Percentiles rank a stretch among this genome's conserved stretches.
These are phyloP conservation scores for Exserohilum rostratum DNA, from an alignment of 2,329 filamentous ascomycete species.

Conservation along the genomic window DNA sequence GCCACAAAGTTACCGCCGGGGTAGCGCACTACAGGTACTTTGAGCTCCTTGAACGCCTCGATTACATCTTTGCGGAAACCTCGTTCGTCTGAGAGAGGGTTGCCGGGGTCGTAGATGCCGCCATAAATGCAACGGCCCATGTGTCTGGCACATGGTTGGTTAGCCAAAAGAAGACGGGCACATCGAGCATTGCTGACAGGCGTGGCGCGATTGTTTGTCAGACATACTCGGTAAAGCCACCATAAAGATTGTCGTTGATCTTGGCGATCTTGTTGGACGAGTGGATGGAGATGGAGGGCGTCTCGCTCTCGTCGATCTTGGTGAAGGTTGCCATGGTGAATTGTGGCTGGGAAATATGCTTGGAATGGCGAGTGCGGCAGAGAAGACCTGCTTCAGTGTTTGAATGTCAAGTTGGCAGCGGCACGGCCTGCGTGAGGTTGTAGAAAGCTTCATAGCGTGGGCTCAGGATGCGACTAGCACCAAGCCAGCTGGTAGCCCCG, in stretches of 20 bases:
- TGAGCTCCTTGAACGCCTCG: conserved; percentile 72
- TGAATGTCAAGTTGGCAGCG: conserved; percentile 6
- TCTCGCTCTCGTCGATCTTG: conserved; percentile 65
- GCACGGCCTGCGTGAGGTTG: conserved; percentile 14
- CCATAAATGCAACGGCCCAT: conserved; percentile 91
- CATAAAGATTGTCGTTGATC: conserved; percentile 82
- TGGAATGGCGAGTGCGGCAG: not conserved
- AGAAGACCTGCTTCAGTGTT: not conserved
- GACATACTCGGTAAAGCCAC: conserved; percentile 79
- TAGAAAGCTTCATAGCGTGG: conserved; percentile 16
- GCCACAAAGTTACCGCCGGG: conserved; percentile 85
- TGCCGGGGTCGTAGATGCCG: conserved; percentile 80
- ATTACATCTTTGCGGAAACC: conserved; percentile 83
- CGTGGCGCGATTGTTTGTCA: conserved; percentile 9
- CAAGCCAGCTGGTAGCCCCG: conserved; percentile 7
- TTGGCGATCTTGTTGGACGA: conserved; percentile 69
- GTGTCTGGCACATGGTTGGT: conserved; percentile 61
- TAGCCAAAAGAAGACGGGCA: conserved; percentile 20
- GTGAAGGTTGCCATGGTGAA: conserved; percentile 73
- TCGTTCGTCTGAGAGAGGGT: conserved; percentile 72
- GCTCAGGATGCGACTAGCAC: conserved; percentile 10
- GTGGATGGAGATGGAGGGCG: conserved; percentile 69
- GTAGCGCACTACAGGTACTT: conserved; percentile 78
- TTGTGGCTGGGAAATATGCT: not conserved
- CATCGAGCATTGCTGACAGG: not conserved